Evolutionary conservation across 2,329 filamentous ascomycete genomes (phyloP), one percentile per base, ranked within the genome.

Genomic region (Myriosclerotinia scirpicola): DNA sequence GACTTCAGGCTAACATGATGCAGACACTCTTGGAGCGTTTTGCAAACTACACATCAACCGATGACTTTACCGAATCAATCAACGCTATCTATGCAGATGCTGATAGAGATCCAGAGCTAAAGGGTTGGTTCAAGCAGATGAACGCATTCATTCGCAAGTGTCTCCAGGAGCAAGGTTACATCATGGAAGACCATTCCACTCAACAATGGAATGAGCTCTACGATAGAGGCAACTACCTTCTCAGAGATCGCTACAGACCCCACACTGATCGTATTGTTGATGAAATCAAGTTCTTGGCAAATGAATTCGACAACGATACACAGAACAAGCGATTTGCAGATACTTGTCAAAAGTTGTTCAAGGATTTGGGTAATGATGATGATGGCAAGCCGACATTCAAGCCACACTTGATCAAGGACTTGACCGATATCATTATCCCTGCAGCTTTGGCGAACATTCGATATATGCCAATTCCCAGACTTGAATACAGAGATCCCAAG

Each of bases 391-490:
- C 91, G 1, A 84, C 83, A 5, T 98, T 98, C 84, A 99, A 99
- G 86, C 91, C 90, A 70, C 92, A 98, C 74, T 84, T 99, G 30
- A 65, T 98, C 74, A 96, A 93, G 81, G 95, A 99, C 73, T 76
- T 99, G 64, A 90, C 87, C 15, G 90, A 95, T 44, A 87, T 97
- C 65, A 94, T 99, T 71, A 76, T 99, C 9, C 95, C 95, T 1
- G 86, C 84, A 14, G 80, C 92, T 64, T 90, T 99, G 71, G 91
- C 96, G 81, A 91, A 89, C 71, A 83, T 95, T 66, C 89, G 92
- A 69, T 99, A 99, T 78, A 85, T 99, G 17, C 93, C 95, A 5
- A 87, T 99, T 60, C 95, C 95, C 30, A 90, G 95, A 66, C 97
- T 99, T 68, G 95, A 99, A 81, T 95, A 93, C 76, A 90, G 87